Conservation (phyloP, 805 yeast genomes). For the Saturnispora sekii region DNA sequence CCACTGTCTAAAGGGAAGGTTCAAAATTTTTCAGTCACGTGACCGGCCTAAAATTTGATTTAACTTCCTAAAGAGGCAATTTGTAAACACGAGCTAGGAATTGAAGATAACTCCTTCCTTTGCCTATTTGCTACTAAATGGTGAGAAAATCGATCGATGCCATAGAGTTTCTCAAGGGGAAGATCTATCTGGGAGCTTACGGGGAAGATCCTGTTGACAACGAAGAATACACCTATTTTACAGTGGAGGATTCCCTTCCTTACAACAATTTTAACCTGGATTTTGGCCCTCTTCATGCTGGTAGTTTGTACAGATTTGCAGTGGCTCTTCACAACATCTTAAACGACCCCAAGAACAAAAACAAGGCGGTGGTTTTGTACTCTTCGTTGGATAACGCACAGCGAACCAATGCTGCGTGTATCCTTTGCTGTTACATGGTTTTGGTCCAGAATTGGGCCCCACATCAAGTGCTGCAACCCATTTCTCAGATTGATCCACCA, state of each 20-base stretch:
- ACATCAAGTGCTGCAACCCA: constrained; percentile 91
- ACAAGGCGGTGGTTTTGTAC: constrained; percentile 85
- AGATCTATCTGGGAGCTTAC: constrained; percentile 86
- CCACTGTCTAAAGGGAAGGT: background rate
- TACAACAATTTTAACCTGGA: constrained; percentile 94
- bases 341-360: constrained; percentile 74
- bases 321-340: constrained; percentile 86
- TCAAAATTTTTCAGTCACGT: background rate
- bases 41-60: background rate
- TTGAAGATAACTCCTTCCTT: background rate
- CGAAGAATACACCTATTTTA: constrained; percentile 67
- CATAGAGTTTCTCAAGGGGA: constrained; percentile 35
- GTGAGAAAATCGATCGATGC: constrained; percentile 19
- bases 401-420: constrained; percentile 89
- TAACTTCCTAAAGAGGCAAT: constrained; percentile 5
- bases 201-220: constrained; percentile 74
- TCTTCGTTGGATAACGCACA: constrained; percentile 73
- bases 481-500: constrained; percentile 86
- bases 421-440: constrained; percentile 89
- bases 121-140: background rate
- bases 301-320: constrained; percentile 90
- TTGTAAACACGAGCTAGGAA: background rate
- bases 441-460: constrained; percentile 97
- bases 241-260: constrained; percentile 85
- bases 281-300: constrained; percentile 93